Percentiles rank a stretch among this genome's conserved stretches.
These are phyloP conservation scores for Rhizophora apiculata DNA, from an alignment of 345 rosid species.

Conservation along the genomic window DNA sequence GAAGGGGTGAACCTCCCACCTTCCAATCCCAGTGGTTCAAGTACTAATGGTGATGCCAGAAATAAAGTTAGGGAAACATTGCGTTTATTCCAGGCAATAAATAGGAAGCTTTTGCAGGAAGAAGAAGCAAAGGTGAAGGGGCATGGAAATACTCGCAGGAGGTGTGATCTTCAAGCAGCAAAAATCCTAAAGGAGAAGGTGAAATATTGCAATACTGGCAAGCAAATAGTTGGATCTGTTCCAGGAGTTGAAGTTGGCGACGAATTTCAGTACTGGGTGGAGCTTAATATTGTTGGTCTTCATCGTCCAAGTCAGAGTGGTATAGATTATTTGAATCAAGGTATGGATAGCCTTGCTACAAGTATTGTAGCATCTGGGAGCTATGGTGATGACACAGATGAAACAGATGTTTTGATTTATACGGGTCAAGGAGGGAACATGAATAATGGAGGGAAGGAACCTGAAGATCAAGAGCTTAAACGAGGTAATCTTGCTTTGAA, in stretches of 20 bases:
- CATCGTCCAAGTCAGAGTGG: constrained; percentile 71
- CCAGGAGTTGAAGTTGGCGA: constrained; percentile 87
- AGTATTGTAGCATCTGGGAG: constrained; percentile 76
- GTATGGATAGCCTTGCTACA: constrained; percentile 42
- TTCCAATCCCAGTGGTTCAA: constrained; percentile 24
- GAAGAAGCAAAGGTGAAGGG: constrained; percentile 53
- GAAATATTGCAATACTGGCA: constrained; percentile 38
- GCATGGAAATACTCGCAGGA: constrained; percentile 17
- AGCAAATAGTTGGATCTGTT: constrained; percentile 56
- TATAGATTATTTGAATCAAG: constrained; percentile 57
- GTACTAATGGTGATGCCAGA: constrained; percentile 33
- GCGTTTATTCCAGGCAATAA: constrained; percentile 65
- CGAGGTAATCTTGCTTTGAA: constrained; percentile 72
- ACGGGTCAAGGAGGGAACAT: constrained; percentile 86
- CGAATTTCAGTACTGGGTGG: constrained; percentile 71
- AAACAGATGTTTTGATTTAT: constrained; percentile 56
- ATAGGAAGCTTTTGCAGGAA: constrained; percentile 68
- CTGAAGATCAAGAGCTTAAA: constrained; percentile 71
- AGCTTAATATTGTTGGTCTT: constrained; percentile 69
- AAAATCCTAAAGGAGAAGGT: constrained; percentile 52
- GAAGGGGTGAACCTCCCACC: constrained; percentile 53
- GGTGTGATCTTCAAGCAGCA: constrained; percentile 65
- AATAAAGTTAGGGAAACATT: constrained; percentile 71
- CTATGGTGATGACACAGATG: constrained; percentile 57
- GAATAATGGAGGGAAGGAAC: constrained; percentile 45